Evolutionary conservation across 306 rosid genomes (phyloP), one percentile per base, ranked within the genome.

Genomic region (Echinosophora koreensis): DNA sequence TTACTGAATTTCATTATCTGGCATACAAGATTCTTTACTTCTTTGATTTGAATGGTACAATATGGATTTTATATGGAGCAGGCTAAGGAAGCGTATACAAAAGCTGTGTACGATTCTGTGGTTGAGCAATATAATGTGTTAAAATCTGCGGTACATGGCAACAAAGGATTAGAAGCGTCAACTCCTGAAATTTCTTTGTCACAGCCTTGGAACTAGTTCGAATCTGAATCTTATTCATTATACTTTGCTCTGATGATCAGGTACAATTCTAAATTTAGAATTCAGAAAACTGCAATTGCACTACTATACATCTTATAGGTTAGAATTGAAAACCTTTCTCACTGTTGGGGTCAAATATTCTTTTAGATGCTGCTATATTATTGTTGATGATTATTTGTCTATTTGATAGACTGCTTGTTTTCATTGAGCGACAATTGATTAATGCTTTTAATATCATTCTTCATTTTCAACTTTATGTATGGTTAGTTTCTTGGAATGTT

Each of bases 191-290:
- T 96, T 66, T 84, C 91, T 77, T 79, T 96, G 88, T 88, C 97
- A 30, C 99, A 96, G 81, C 92, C 97, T 7, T 91, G 99, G 97
- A 84, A 74, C 83, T 91, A 90, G 90, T 80, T 84, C 44, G 47
- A 44, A 59, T 75, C 70, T 32, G 70, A 61, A 61, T 69, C 58
- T 55, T 77, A 63, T 79, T 55, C 47, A 9, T 64, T 57, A 56
- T 72, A 71, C 73, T 39, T 81, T 78, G 16, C 81, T 73, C 75
- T 65, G 68, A 38, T 76, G 39, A 74, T 82, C 85, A 84, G 94
- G 91, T 87, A 77, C 65, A 11, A 73, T 63, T 77, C 71, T 65
- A 60, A 73, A 67, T 78, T 15, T 10, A 37, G 46, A 34, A 56
- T 81, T 32, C 35, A 56, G 18, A 51, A 63, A 78, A 69, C 34